Conservation (phyloP, 176 grass and related monocot species). For the Lolium perenne region DNA sequence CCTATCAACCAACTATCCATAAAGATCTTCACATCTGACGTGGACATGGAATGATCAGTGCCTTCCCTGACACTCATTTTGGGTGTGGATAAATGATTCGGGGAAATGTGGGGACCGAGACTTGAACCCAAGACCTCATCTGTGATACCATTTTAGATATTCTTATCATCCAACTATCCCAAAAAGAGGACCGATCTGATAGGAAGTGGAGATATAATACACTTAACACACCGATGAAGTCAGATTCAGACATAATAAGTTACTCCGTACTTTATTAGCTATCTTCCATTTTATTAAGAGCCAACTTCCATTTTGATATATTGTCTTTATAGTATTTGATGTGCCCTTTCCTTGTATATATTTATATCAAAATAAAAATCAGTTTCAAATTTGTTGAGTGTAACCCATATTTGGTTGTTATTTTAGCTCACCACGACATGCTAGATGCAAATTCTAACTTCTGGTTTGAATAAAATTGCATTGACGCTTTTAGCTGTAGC, state of each 20-base stretch:
- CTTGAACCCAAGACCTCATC: background rate
- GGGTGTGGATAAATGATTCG: background rate
- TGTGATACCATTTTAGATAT: background rate
- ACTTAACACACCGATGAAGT: background rate
- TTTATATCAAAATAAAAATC: background rate
- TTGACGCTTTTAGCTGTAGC: background rate
- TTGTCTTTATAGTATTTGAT: background rate
- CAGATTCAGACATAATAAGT: background rate
- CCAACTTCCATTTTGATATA: constrained; percentile 17
- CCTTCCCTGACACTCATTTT: background rate
- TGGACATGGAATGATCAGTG: background rate
- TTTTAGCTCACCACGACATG: background rate
- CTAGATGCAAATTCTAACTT: constrained; percentile 19
- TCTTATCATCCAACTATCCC: background rate
- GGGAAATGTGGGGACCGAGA: background rate
- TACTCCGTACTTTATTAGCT: background rate
- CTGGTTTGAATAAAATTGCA: background rate
- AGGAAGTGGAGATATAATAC: background rate
- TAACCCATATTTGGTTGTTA: background rate
- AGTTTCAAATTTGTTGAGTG: background rate
- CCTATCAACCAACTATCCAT: background rate
- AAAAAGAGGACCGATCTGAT: background rate
- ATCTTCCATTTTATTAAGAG: background rate
- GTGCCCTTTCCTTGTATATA: constrained; percentile 18
- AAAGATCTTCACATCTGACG: background rate